These are phyloP conservation scores for Termitomyces sp. DNA, from an alignment of 768 basidiomycete species.

Conservation along the genomic window DNA sequence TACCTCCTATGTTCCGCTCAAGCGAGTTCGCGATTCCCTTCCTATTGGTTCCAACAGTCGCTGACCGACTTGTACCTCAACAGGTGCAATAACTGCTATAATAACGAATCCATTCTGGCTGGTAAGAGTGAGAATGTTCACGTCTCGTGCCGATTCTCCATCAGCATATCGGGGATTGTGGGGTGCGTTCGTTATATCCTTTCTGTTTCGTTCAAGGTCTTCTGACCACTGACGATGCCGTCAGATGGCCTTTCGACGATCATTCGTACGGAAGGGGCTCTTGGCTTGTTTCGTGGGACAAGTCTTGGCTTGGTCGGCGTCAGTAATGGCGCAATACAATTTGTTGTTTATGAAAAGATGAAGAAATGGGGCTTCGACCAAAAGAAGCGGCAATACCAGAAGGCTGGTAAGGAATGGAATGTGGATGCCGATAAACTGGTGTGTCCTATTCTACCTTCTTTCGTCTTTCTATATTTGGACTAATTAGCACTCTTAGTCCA, in stretches of 20 bases:
- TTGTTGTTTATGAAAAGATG: conserved; percentile 95
- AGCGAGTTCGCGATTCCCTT: conserved; percentile 73
- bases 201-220: background rate
- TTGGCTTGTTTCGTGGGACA: conserved; percentile 85
- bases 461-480: background rate
- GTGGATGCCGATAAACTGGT: conserved; percentile 84
- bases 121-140: conserved; percentile 95
- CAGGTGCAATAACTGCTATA: conserved; percentile 90
- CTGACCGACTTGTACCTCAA: conserved; percentile 11
- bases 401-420: conserved; percentile 58
- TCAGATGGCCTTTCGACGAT: conserved; percentile 67
- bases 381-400: conserved; percentile 58
- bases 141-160: conserved; percentile 60
- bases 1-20: conserved; percentile 89
- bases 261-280: conserved; percentile 63
- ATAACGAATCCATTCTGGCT: conserved; percentile 98
- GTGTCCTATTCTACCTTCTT: conserved; percentile 21
- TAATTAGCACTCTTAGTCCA: conserved; percentile 50
- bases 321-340: conserved; percentile 91
- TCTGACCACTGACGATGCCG: background rate
- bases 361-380: conserved; percentile 84
- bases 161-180: conserved; percentile 74
- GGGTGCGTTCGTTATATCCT: conserved; percentile 40
- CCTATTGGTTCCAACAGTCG: conserved; percentile 5
- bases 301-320: conserved; percentile 87